Evolutionary conservation across 306 rosid genomes (phyloP), one percentile per base, ranked within the genome.

Genomic region (Quercus bicolor): DNA sequence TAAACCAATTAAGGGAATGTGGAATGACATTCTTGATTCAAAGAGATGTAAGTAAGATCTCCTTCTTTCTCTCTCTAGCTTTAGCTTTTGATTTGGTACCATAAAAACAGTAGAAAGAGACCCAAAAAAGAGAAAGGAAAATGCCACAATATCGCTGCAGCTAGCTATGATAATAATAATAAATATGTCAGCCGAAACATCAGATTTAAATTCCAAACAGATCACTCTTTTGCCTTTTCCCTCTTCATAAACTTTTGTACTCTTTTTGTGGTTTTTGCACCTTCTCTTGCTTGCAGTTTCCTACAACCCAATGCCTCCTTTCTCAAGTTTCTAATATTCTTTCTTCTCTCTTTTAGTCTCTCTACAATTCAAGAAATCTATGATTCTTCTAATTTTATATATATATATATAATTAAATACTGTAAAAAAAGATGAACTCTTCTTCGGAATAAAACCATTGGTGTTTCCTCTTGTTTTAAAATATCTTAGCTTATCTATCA

Each of bases 281-380:
- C 93, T 79, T 86, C 88, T 70, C 89, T 91, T 91, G 98, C 98
- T 94, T 94, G 96, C 78, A 76, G 71, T 86, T 77, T 87, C 87
- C 86, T 88, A 86, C 97, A 72, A 90, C 82, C 90, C 78, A 77
- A 86, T 90, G 88, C 85, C 98, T 90, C 93, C 86, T 89, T 86
- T 89, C 97, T 90, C 94, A 94, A 92, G 98, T 94, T 90, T 88
- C 97, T 72, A 77, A 89, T 94, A 92, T 92, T 92, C 98, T 90
- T 82, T 51, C 87, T 89, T 88, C 90, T 80, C 83, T 85, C 84
- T 83, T 73, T 86, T 37, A 18, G 60, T 83, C 89, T 81, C 87
- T 84, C 78, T 72, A 24, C 14, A 88, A 91, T 86, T 91, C 93
- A 94, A 94, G 92, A 94, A 92, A 89, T 90, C 90, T 84, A 86